Base-by-base conservation (phyloP, 2,329 filamentous ascomycete species). In the Clarireedia monteithiana region DNA sequence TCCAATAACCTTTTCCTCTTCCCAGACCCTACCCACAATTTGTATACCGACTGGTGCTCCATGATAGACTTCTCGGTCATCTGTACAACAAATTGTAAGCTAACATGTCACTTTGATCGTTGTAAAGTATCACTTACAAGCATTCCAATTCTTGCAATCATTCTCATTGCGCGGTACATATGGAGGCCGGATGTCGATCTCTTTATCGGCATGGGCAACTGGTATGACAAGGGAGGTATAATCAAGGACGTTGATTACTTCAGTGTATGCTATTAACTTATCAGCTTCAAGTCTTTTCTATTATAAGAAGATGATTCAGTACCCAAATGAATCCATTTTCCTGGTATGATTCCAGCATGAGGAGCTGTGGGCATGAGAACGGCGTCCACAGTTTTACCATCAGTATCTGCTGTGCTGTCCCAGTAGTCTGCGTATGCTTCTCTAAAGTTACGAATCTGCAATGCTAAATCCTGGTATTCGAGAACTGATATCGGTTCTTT, bases 161-260 rank as follows among this genome's bases (percentile, higher is more conserved):
- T 68, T 48, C 0, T 73, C 72, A 54, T 67, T 73, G n/a, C 73
- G 38, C 0, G 76, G 74, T 24, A 67, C 58, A 59, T 73, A 75
- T 0, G 61, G 65, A 3, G 69, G 56, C 14, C 58, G 45, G 14
- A 68, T 62, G 2, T 66, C 60, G 17, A 79, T 71, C 46, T 75
- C 68, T 4, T 71, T 66, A 45, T 72, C 69, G 1, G 70, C 68
- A 1, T 79, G 67, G 0, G 79, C 80, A 14, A 75, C 77, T 0
- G 83, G 82, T 14, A 86, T 69, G 0, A 79, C 75, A 4, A 83
- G 67, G 0, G 81, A 77, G 0, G 80, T 73, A 61, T 85, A 86
- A 63, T 86, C 83, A 0, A 85, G 70, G 9, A 84, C 69, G 60
- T 85, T 84, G 75, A 80, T 83, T 4, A 83, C 73, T 62, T 82